Evolutionary conservation across 345 rosid genomes (phyloP), one percentile per base, ranked within the genome.

Genomic region (Eucalyptus fibrosa): DNA sequence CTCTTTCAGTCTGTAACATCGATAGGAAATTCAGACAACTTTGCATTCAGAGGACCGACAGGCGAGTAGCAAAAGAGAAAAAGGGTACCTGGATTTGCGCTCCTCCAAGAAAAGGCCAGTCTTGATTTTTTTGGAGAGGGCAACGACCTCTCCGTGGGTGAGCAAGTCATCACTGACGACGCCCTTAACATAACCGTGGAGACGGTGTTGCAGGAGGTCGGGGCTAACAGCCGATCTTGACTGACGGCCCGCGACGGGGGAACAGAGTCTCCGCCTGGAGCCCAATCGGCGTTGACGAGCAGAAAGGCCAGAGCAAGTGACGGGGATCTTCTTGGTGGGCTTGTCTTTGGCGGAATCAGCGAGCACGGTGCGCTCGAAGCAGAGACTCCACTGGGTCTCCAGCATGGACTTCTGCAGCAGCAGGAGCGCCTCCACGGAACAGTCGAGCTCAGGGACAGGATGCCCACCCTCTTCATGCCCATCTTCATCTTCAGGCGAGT

Each of bases 331-430:
- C 94, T 93, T 93, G 69, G 87, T 77, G 80, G 21, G 89, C 89
- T 90, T 94, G 55, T 56, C 90, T 56, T 77, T 89, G 3, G 93
- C 86, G 32, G 94, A 92, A 83, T 92, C 83, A 40, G 65, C 45
- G 69, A 55, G 88, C 45, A 34, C 88, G 60, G 69, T 92, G 87
- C 94, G 91, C 80, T 96, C 96, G 90, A 96, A 95, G 30, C 98
- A 94, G 92, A 97, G 99, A 89, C 92, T 96, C 99, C 99, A 97
- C 69, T 97, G 99, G 91, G 97, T 95, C 88, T 97, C 99, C 53
- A 97, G 94, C 95, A 97, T 94, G 87, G 97, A 95, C 92, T 95
- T 97, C 93, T 97, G 99, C 88, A 97, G 92, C 92, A 97, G 89
- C 44, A 97, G 95, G 50, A 96, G 95, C 77, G 96, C 98, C 69